phyloP scores from a whole-genome alignment of 371 early-diverging fungal genomes.

The Mucor ambiguus region DNA sequence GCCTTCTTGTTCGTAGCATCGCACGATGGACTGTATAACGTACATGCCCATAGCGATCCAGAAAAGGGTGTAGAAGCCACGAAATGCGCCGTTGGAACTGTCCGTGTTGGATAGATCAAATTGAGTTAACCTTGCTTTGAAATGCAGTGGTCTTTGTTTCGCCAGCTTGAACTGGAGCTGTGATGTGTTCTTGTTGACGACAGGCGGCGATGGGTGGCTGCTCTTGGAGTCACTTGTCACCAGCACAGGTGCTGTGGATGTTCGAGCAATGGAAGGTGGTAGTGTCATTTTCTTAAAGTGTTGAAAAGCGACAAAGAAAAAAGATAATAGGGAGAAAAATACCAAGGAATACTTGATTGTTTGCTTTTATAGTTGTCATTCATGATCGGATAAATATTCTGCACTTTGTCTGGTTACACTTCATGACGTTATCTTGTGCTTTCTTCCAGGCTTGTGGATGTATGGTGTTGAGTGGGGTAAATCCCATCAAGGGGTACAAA shows the following conservation, averaged over 20 bases:
- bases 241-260: slow-evolving; percentile 19
- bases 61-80: slow-evolving; percentile 92
- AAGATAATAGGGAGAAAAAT: neutral
- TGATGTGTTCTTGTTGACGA: neutral
- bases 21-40: slow-evolving; percentile 67
- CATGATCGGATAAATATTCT: slow-evolving; percentile 2
- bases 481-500: neutral
- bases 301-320: neutral
- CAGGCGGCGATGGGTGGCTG: neutral
- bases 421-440: slow-evolving; percentile 1
- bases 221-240: neutral
- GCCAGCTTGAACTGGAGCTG: slow-evolving; percentile 13
- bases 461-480: neutral
- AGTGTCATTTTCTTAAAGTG: neutral
- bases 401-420: neutral
- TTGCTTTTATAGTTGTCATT: slow-evolving; percentile 1
- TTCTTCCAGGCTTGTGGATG: neutral
- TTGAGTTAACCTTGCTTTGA: slow-evolving; percentile 46
- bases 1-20: slow-evolving; percentile 74
- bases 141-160: slow-evolving; percentile 33
- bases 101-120: slow-evolving; percentile 51
- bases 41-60: slow-evolving; percentile 89
- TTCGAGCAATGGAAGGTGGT: slow-evolving; percentile 14
- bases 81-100: slow-evolving; percentile 56
- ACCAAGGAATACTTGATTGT: neutral